A percentile compares a stretch with the other conserved stretches of the same genome.
Conservation (phyloP, 306 rosid genomes). For the Ceratonia siliqua region DNA sequence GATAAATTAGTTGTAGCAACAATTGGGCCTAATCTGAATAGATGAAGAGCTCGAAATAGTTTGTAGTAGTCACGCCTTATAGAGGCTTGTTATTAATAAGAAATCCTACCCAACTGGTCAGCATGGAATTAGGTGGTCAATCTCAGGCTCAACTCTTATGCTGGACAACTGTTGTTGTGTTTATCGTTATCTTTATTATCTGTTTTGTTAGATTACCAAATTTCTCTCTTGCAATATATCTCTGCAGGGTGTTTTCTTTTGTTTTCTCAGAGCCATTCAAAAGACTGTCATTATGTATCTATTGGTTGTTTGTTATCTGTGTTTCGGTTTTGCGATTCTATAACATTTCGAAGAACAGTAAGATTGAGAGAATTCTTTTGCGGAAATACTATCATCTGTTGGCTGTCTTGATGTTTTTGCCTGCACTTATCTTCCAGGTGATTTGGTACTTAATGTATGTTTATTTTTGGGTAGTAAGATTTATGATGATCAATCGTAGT, state of each 20-base stretch:
- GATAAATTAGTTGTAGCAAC: conserved; percentile 4
- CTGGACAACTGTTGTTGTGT: background rate
- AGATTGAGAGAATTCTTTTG: conserved; percentile 92
- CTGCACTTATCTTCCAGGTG: conserved; percentile 97
- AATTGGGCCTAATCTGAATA: conserved; percentile 20
- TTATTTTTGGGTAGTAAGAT: conserved; percentile 21
- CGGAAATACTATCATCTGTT: conserved; percentile 92
- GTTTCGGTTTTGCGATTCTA: conserved; percentile 79
- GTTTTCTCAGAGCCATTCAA: conserved; percentile 81
- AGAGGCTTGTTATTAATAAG: background rate
- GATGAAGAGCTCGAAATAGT: conserved; percentile 14
- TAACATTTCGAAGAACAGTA: conserved; percentile 86
- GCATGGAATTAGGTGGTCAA: conserved; percentile 9
- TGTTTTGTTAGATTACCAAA: conserved; percentile 22
- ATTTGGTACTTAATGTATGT: conserved; percentile 33
- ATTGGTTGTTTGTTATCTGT: conserved; percentile 71
- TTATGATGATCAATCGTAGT: conserved; percentile 14
- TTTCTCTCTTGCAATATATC: conserved; percentile 24
- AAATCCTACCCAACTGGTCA: background rate
- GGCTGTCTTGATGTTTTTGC: conserved; percentile 94
- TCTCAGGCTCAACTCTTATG: conserved; percentile 7
- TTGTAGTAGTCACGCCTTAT: conserved; percentile 22
- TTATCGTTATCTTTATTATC: conserved; percentile 23
- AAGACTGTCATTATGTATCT: conserved; percentile 73
- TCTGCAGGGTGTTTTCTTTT: conserved; percentile 87